Percentiles rank a stretch among this genome's conserved stretches.
Conservation (phyloP, 352 stramenopile genomes). For the Globisporangium viniferum region DNA sequence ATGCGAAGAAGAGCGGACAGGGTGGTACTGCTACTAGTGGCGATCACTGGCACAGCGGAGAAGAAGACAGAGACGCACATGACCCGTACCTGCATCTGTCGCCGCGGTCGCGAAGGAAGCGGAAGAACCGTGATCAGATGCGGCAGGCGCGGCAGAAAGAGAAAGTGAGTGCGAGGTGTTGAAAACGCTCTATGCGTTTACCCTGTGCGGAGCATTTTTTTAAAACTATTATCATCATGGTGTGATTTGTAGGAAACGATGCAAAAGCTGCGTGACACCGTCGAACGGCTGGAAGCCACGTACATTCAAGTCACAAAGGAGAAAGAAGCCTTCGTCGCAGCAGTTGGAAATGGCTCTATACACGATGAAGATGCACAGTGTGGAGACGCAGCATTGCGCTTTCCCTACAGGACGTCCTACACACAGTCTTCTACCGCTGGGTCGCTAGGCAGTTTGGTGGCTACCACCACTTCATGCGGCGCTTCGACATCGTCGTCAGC, state of each 20-base stretch:
- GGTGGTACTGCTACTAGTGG: not conserved
- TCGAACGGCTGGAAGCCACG: conserved; percentile 39
- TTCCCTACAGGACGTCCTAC: conserved; percentile 11
- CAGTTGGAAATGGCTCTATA: not conserved
- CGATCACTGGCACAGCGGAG: not conserved
- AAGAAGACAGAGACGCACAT: not conserved
- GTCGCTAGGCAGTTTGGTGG: not conserved
- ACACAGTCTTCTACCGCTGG: not conserved
- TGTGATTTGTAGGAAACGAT: conserved; percentile 36
- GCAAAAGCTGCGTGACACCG: conserved; percentile 39
- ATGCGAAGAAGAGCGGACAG: too few relatives aligned
- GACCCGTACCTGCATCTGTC: conserved; percentile 29
- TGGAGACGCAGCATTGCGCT: not conserved
- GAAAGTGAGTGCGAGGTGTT: conserved; percentile 17
- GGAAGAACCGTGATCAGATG: conserved; percentile 58
- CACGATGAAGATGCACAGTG: not conserved
- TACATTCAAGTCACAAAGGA: conserved; percentile 21
- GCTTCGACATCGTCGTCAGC: conserved; percentile 7
- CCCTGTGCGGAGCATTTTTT: not conserved
- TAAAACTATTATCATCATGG: too few relatives aligned
- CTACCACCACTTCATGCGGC: too few relatives aligned
- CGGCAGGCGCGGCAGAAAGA: conserved; percentile 41
- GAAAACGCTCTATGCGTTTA: too few relatives aligned
- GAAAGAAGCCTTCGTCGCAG: not conserved
- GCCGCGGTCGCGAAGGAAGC: conserved; percentile 41